Evolutionary conservation across 805 yeast species (phyloP), one percentile per base, ranked within the genome.

Genomic region (Metschnikowia cerradonensis): DNA sequence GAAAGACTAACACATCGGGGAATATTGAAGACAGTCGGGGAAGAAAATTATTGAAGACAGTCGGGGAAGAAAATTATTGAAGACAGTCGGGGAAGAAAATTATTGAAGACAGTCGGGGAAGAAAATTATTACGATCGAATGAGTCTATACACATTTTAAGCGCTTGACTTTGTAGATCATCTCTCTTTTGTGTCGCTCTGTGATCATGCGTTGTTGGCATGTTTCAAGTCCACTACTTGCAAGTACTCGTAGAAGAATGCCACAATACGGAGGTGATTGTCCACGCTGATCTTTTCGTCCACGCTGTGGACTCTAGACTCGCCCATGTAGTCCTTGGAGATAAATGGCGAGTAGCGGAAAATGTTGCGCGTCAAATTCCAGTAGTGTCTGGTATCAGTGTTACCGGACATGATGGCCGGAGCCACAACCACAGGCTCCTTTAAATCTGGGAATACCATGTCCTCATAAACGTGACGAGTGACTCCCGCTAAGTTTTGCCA

Each of bases 301-400:
- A 71, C 74, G 50, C 72, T 67, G 55, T 72, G 76, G 43, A 65
- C 54, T 34, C 61, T 52, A 30, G 53, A 47, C 17, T 58, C 61
- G n/a, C 48, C 54, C 31, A 59, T 45, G 15, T 52, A 39, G 48
- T 60, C 55, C 31, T 15, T 31, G 34, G 52, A 41, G 35, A 51
- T 43, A 7, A 52, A 48, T 4, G 75, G 73, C 7, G 71, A 53
- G 59, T 61, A 82, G 57, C 88, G 74, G 69, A 73, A 82, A 50
- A 82, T 80, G 61, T 81, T 73, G 48, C 67, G 68, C 14, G 84
- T 73, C 60, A 83, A 68, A 47, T 72, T 64, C 83, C 84, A 80
- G 63, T 83, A 83, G 56, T 77, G 70, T 55, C 75, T 73, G 11
- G 87, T 81, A 63, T 83, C 88, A 2, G 88, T 83, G 62, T 83